A percentile compares a stretch with the other conserved stretches of the same genome.
These are phyloP conservation scores for Suhomyces tanzawaensis DNA, from an alignment of 805 yeast species.

Conservation along the genomic window DNA sequence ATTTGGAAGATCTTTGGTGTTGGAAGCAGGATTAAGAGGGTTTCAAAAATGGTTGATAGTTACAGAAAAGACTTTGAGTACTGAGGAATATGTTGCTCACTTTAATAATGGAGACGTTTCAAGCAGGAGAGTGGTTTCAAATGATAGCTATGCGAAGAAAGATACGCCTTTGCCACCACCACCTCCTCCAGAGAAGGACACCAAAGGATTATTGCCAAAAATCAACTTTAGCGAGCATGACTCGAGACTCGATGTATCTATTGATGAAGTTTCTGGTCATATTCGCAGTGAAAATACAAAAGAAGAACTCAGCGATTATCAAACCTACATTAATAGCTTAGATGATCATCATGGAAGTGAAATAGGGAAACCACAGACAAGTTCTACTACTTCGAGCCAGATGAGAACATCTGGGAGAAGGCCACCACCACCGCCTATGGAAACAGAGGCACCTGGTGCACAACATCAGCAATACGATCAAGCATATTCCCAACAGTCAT, in stretches of 20 bases:
- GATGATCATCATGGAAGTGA: slow-evolving; percentile 10
- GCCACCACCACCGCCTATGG: slow-evolving; percentile 8
- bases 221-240: slow-evolving; percentile 22
- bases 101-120: slow-evolving; percentile 14
- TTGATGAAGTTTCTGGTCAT: slow-evolving; percentile 5
- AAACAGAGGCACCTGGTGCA: not conserved
- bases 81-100: slow-evolving; percentile 31
- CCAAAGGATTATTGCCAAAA: slow-evolving; percentile 23
- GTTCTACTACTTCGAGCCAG: not conserved
- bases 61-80: slow-evolving; percentile 58
- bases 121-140: slow-evolving; percentile 4
- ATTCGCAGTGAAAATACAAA: slow-evolving; percentile 2
- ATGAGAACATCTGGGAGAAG: not conserved
- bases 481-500: not conserved
- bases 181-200: slow-evolving; percentile 15
- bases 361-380: not conserved
- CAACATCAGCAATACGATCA: not conserved
- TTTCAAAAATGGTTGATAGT: slow-evolving; percentile 76
- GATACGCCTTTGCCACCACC: slow-evolving; percentile 17
- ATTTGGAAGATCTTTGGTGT: slow-evolving; percentile 79
- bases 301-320: slow-evolving; percentile 17
- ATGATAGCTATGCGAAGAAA: slow-evolving; percentile 10
- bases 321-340: slow-evolving; percentile 19
- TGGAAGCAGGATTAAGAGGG: slow-evolving; percentile 79
- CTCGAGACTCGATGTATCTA: slow-evolving; percentile 14